Base-by-base conservation (phyloP, 2,329 filamentous ascomycete genomes). In the Thermoascus crustaceus region DNA sequence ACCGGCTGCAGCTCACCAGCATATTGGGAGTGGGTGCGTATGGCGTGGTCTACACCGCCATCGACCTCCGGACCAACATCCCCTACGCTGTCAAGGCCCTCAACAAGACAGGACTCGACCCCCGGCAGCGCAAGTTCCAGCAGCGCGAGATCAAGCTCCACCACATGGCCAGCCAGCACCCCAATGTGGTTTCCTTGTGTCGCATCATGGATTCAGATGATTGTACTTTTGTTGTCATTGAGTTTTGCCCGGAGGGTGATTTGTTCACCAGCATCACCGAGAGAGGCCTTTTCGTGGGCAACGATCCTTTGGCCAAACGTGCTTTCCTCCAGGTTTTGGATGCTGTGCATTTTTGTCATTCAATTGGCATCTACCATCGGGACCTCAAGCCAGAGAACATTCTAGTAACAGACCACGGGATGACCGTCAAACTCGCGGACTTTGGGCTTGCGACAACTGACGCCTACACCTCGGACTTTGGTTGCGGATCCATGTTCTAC, bases 381-480 rank as follows among this genome's bases (percentile, higher is more conserved):
- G 91, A 98, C 62, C 72, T 98, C 44, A 98, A 98, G 73, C 91
- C 91, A 40, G 91, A 98, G 71, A 98, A 98, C 64, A 86, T 98
- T 48, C 70, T 98, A 56, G 89, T 98, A 38, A 83, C 84, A 52
- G 82, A 94, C 67, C 72, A 80, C 45, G 89, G 89, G 47, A 78
- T 82, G 66, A 91, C 86, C 22, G 85, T 94, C 56, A 94, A 96
- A 69, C 76, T 98, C 47, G 91, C 89, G 47, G 91, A 98, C 65
- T 98, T 98, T 72, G 91, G 91, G 58, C 76, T 98, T 37, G 91
- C 91, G 40, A 96, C 87, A 16, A 80, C 78, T 39, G 85, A 89
- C 47, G 73, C 78, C 47, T 72, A 81, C 48, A 94, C 89, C 45
- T 83, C 87, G 50, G 91, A 98, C 61, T 95, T 94, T 64, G 91